Evolutionary conservation across 176 grass and related monocot species (phyloP), one percentile per base, ranked within the genome.

Genomic region (Miscanthus lutarioriparius): DNA sequence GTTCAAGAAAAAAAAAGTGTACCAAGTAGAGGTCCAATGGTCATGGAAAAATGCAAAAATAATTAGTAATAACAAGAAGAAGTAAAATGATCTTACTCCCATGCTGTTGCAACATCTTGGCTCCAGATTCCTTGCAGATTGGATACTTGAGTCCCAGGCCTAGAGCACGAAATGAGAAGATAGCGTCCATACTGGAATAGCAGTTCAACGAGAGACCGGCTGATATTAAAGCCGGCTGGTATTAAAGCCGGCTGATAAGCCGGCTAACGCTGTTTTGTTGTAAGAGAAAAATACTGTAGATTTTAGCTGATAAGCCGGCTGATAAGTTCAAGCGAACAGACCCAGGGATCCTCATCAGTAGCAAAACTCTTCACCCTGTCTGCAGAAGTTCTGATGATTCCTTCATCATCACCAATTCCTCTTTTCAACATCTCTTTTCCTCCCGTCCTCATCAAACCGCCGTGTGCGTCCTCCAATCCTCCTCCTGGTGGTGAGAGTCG

Each of bases 121-220:
- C 48, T 97, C 94, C 94, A 91, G 71, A 97, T 93, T 63, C 91
- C 91, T 91, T 97, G 94, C 58, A 96, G 86, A 70, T 93, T 96
- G 23, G 94, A 74, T 51, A 93, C 70, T 33, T 91, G 94, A 17
- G 94, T 93, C 77, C 89, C 89, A 71, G 87, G 84, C 51, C 94
- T 85, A 15, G 94, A 93, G 82, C 89, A 87, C n/a, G 91, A 93
- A 80, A 97, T 97, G n/a, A 97, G 89, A 59, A 97, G 71, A 73
- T 93, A 97, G 35, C 94, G 87, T 30, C 94, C 94, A 82, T 91
- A 96, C 61, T 96, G 89, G 67, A 96, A 96, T 4, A 92, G 38
- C 39, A 97, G 90, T 82, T 97, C 92, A 44, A 94, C 94, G 44
- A 97, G 82, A 76, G 83, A 87, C n/a, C n/a, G n/a, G n/a, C n/a